A percentile compares a stretch with the other conserved stretches of the same genome.
Conservation (phyloP, 2,329 filamentous ascomycete genomes). For the Alternaria gansuensis region DNA sequence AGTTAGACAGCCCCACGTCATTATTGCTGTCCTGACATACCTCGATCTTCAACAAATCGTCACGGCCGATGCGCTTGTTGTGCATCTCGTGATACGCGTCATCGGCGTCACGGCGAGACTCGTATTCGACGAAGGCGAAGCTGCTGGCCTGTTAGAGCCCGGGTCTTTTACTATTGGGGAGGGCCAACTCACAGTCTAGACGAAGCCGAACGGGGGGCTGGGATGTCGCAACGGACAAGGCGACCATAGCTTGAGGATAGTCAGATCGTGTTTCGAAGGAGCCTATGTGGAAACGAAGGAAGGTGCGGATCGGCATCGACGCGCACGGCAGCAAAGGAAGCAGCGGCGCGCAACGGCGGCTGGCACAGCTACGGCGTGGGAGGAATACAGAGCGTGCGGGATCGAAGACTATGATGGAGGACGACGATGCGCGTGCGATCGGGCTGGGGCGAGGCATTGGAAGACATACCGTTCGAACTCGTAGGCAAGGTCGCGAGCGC, state of each 20-base stretch:
- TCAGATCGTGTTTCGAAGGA: conserved; percentile 52
- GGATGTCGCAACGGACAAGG: conserved; percentile 97
- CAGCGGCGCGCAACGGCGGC: conserved; percentile 14
- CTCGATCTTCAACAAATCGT: conserved; percentile 97
- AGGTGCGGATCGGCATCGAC: conserved; percentile 6
- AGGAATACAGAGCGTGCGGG: conserved; percentile 19
- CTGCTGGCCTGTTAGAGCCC: conserved; percentile 62
- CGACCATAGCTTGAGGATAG: conserved; percentile 82
- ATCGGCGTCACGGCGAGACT: conserved; percentile 96
- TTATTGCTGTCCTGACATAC: conserved; percentile 59
- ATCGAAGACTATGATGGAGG: conserved; percentile 33
- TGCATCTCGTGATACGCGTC: conserved; percentile 99
- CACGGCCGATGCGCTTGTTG: conserved; percentile 96
- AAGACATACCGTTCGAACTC: conserved; percentile 99
- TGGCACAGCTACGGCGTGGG: background rate
- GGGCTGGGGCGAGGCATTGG: conserved; percentile 50
- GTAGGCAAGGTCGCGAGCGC: conserved; percentile 98
- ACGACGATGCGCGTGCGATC: conserved; percentile 45
- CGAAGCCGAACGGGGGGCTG: conserved; percentile 89
- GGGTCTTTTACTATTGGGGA: conserved; percentile 3
- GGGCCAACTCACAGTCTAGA: conserved; percentile 86
- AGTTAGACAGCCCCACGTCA: conserved; percentile 29
- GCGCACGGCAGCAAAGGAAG: conserved; percentile 32
- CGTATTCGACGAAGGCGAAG: conserved; percentile 99
- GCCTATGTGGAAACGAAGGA: conserved; percentile 29